Conservation (phyloP, 2,329 filamentous ascomycete genomes). For the Aspergillus tanneri region DNA sequence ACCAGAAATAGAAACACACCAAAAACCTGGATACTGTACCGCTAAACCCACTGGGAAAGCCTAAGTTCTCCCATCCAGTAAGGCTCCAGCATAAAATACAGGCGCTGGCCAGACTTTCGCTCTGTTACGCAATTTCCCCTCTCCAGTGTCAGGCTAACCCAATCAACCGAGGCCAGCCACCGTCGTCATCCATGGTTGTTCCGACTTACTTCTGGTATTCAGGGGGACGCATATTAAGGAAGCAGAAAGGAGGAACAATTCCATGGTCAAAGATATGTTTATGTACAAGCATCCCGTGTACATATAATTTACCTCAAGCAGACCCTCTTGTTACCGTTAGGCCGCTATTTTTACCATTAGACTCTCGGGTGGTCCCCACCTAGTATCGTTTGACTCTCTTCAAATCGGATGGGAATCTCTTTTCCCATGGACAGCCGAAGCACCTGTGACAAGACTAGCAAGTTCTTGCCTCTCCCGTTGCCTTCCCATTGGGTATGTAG, state of each 20-base stretch:
- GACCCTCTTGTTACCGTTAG: no score
- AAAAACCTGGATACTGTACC: not conserved
- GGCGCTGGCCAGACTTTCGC: not conserved
- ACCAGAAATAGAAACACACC: not conserved
- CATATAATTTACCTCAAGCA: no score
- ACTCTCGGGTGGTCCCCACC: not conserved
- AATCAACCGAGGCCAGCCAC: not conserved
- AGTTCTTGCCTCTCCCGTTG: not conserved
- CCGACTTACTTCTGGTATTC: no score
- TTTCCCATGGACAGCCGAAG: not conserved
- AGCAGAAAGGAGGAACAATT: no score
- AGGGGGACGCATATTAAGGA: no score
- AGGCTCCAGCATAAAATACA: not conserved
- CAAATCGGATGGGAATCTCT: not conserved
- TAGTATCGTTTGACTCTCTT: not conserved
- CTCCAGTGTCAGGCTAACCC: not conserved
- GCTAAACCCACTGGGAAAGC: not conserved
- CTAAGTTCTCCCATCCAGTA: not conserved
- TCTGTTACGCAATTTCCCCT: constrained; percentile 12
- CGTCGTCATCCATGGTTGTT: not conserved
- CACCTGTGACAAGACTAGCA: not conserved
- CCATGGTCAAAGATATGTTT: no score
- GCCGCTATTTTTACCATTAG: no score
- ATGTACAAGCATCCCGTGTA: no score
- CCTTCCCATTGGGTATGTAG: not conserved